Evolutionary conservation across 352 stramenopile species (phyloP), one percentile per base, ranked within the genome.

Genomic region (Pythium inflatum): DNA sequence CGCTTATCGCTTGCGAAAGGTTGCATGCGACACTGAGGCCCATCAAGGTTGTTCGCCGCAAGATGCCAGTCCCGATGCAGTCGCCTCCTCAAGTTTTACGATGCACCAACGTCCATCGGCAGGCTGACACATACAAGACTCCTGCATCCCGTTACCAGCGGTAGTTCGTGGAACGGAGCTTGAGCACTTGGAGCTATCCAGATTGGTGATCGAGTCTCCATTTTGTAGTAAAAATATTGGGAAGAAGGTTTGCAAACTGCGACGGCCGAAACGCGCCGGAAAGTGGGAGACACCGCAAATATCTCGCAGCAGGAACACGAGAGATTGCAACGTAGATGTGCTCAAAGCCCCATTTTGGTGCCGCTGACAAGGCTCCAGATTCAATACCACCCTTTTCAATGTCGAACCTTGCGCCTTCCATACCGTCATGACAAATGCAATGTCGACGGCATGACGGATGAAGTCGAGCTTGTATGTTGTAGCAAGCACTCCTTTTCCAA

Each of bases 381-480:
- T 3, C 1, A 76, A 41, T 8, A 76, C 0, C 6, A 54, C 20
- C 5, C 70, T 45, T 4, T 62, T 54, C 0, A 77, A 27, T 36
- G 65, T 77, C 6, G 55, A 38, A 4, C 65, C 55, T 49, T 77
- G 70, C 3, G 65, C 64, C 14, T 77, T 77, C 62, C 58, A 71
- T 0, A 71, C 57, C 11, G 62, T 71, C 14, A 73, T 62, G 1
- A 68, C 64, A 3, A 58, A n/a, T 11, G 53, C 64, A 3, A 77
- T n/a, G 22, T 77, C 70, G 6, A 77, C 70, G 16, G 65, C 65
- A 43, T 71, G 70, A 5, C 63, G 43, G 16, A n/a, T 16, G 30
- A 45, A 68, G 2, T 60, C 38, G 1, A 71, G 5, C 18, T 55
- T n/a, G n/a, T n/a, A n/a, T n/a, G n/a, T n/a, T n/a, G n/a, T n/a